Percentiles rank a stretch among this genome's conserved stretches.
phyloP scores from a whole-genome alignment of 2,329 filamentous ascomycete species.

The Amphichorda felina region DNA sequence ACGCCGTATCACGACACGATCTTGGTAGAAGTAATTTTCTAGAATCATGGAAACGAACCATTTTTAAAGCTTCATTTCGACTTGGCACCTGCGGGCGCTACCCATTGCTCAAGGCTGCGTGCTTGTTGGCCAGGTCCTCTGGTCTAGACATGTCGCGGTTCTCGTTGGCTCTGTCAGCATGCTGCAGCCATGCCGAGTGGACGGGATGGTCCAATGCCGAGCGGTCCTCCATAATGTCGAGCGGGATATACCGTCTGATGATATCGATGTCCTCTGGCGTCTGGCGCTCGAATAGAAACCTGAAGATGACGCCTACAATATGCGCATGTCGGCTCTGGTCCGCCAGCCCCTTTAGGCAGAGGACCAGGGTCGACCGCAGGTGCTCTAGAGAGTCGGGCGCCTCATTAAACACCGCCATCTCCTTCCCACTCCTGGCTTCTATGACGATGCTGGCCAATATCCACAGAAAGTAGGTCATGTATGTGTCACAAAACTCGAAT shows the following conservation, averaged over 20 bases:
- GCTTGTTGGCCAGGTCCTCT: neutral
- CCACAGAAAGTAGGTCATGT: neutral
- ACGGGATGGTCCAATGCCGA: neutral
- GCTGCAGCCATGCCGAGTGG: neutral
- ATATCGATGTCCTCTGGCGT: neutral
- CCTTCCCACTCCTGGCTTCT: neutral
- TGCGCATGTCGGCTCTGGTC: neutral
- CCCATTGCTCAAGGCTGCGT: neutral
- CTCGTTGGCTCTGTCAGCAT: neutral
- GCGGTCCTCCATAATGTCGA: neutral
- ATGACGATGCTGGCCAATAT: conserved; percentile 5
- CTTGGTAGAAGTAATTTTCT: no score
- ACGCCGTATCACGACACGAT: no score
- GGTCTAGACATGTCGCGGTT: neutral
- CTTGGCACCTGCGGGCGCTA: no score
- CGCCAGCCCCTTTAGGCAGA: conserved; percentile 17
- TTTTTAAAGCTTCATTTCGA: no score
- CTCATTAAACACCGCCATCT: neutral
- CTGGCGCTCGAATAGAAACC: neutral
- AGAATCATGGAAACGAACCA: no score
- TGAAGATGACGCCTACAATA: neutral
- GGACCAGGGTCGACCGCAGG: conserved; percentile 19
- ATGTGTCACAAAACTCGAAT: conserved; percentile 11
- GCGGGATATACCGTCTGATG: neutral
- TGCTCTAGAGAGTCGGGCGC: conserved; percentile 8